Percentiles rank a stretch among this genome's conserved stretches.
These are phyloP conservation scores for Acorus gramineus DNA, from an alignment of 106 monocot species.

Conservation along the genomic window DNA sequence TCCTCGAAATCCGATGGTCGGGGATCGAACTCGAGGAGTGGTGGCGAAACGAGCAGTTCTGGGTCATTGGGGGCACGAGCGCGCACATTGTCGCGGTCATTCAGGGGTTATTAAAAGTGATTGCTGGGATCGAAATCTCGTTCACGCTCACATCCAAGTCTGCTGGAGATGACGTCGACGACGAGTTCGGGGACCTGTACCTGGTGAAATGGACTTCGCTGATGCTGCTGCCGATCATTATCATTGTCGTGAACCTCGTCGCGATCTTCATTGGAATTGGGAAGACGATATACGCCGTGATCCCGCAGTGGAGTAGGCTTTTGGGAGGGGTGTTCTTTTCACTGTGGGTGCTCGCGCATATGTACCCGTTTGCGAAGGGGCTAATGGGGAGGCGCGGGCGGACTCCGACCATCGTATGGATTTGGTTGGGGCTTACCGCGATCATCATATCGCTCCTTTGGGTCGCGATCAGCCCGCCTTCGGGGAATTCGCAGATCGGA, in stretches of 20 bases:
- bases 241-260: constrained; percentile 71
- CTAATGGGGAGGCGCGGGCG: constrained; percentile 84
- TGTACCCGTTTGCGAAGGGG: constrained; percentile 92
- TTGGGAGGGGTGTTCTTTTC: constrained; percentile 74
- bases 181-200: constrained; percentile 92
- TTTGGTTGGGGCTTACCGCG: constrained; percentile 84
- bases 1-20: constrained; percentile 71
- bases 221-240: constrained; percentile 73
- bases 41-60: constrained; percentile 94
- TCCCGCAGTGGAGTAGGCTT: constrained; percentile 63
- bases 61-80: constrained; percentile 83
- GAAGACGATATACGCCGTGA: constrained; percentile 42
- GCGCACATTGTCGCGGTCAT: constrained; percentile 68
- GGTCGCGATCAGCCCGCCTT: constrained; percentile 78
- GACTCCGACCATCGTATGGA: constrained; percentile 86
- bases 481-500: constrained; percentile 40
- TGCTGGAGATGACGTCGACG: constrained; percentile 72
- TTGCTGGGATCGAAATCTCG: constrained; percentile 95
- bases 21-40: constrained; percentile 65
- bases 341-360: constrained; percentile 83
- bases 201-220: constrained; percentile 86
- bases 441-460: constrained; percentile 95
- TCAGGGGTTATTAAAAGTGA: constrained; percentile 70
- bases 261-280: constrained; percentile 55
- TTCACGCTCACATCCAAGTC: constrained; percentile 98